Percentiles rank a stretch among this genome's conserved stretches.
Conservation (phyloP, 2,329 filamentous ascomycete species). For the Akanthomyces lecanii region DNA sequence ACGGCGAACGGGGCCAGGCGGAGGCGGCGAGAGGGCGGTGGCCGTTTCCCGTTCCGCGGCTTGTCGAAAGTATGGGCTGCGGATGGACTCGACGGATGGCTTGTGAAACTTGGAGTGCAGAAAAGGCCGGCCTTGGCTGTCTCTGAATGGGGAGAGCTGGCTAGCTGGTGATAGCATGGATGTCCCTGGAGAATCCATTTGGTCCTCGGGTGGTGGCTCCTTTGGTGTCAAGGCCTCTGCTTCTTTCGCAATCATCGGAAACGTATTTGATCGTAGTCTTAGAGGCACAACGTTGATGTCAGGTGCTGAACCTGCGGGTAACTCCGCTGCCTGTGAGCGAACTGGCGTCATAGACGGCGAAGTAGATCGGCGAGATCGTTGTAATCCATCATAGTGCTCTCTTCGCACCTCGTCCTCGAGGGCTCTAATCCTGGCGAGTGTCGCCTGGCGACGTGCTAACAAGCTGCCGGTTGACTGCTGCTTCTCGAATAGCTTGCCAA, state of each 20-base stretch:
- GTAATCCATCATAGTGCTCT: conserved; percentile 33
- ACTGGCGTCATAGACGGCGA: conserved; percentile 35
- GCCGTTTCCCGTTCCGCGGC: background rate
- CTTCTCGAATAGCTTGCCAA: conserved; percentile 64
- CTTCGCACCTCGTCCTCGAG: conserved; percentile 41
- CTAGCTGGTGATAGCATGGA: background rate
- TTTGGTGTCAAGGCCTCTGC: background rate
- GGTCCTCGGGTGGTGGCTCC: background rate
- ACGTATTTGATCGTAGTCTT: conserved; percentile 10
- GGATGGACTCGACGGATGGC: conserved; percentile 8
- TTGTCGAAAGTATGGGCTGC: conserved; percentile 7
- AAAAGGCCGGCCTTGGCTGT: conserved; percentile 3
- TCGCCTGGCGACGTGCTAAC: conserved; percentile 55
- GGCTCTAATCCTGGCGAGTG: conserved; percentile 52
- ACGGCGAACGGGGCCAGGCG: background rate
- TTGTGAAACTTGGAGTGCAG: conserved; percentile 16
- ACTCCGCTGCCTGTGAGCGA: background rate
- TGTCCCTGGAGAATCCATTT: background rate
- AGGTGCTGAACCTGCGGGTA: background rate
- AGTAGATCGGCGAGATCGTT: conserved; percentile 41
- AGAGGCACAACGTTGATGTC: conserved; percentile 8
- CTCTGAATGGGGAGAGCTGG: background rate
- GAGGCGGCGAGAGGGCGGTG: conserved; percentile 10
- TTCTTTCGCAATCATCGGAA: background rate
- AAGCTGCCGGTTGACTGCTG: conserved; percentile 33